Base-by-base conservation (phyloP, 1,284 basidiomycete genomes). In the Sanguinoderma infundibulare region DNA sequence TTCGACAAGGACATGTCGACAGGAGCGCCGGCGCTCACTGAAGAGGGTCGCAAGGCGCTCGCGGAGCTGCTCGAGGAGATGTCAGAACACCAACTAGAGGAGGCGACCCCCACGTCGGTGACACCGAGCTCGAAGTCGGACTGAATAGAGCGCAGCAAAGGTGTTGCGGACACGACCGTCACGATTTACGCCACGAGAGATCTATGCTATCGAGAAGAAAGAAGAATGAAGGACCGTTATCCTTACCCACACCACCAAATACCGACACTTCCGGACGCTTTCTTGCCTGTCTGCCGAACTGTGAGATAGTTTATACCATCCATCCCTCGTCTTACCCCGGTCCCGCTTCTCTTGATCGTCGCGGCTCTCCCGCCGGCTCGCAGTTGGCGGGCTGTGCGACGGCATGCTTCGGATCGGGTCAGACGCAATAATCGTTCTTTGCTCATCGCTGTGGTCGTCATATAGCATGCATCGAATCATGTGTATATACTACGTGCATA, bases 1-100 rank as follows among this genome's bases (percentile, higher is more conserved):
- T 98, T 98, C 71, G 88, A 91, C 67, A 78, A 82, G 57, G 86
- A 92, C 59, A 82, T 91, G 62, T 82, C 81, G 20, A 83, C 84
- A n/a, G 97, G 96, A 1, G 81, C 87, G 59, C 89, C 95, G 1
- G 74, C 67, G 26, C 81, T 98, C 22, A 96, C 94, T 0, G 81
- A 79, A 1, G 88, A 83, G 42, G 95, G 94, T 5, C 76, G 77
- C 58, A 80, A 82, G 67, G 92, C 88, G 1, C 75, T 96, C 14
- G 83, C 90, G 72, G 88, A 89, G 62, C 92, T 95, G 74, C 70
- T 92, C 14, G 75, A 75, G 62, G 83, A 66, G 53, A 39, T 53
- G 35, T 55, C 59, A 9, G 62, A 63, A 14, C 53, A 62, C 34
- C 36, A 40, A 40, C 50, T 66, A 52, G 65, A 85, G 65, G 69